phyloP scores from a whole-genome alignment of 768 basidiomycete species.

The Austroboletus eburneus region DNA sequence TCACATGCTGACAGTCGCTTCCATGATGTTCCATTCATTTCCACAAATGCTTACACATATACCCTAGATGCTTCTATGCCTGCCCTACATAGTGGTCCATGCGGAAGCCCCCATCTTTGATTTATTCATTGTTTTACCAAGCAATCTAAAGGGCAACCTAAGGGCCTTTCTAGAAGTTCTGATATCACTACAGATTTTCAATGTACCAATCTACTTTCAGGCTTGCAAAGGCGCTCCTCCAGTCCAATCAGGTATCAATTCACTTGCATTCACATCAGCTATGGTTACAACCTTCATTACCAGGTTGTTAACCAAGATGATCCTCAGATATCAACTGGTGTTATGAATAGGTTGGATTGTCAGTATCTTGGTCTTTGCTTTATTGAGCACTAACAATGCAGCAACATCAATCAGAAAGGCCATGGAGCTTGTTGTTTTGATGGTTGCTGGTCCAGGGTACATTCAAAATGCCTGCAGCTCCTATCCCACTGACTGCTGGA shows the following conservation, averaged over 20 bases:
- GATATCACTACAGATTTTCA: conserved; percentile 33
- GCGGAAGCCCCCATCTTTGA: no score
- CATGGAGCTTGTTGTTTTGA: conserved; percentile 9
- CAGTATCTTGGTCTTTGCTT: conserved; percentile 32
- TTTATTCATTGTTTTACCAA: no score
- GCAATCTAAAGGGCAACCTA: no score
- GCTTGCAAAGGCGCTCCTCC: conserved; percentile 36
- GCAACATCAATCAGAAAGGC: conserved; percentile 21
- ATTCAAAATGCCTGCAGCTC: background rate
- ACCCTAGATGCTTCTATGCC: no score
- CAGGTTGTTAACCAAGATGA: conserved; percentile 28
- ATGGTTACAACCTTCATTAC: conserved; percentile 29
- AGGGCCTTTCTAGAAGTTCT: no score
- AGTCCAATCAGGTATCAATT: conserved; percentile 25
- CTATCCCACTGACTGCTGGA: background rate
- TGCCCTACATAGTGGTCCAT: no score
- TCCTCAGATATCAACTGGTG: conserved; percentile 32
- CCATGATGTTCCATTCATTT: no score
- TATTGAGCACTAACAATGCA: conserved; percentile 29
- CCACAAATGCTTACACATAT: no score
- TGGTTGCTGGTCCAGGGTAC: conserved; percentile 4
- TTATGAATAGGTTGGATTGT: conserved; percentile 33
- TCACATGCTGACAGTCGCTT: no score
- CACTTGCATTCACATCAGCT: conserved; percentile 19
- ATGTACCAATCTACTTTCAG: conserved; percentile 41